Percentiles rank a stretch among this genome's conserved stretches.
These are phyloP conservation scores for Dactylellina haptotyla DNA, from an alignment of 2,329 filamentous ascomycete species.

Conservation along the genomic window DNA sequence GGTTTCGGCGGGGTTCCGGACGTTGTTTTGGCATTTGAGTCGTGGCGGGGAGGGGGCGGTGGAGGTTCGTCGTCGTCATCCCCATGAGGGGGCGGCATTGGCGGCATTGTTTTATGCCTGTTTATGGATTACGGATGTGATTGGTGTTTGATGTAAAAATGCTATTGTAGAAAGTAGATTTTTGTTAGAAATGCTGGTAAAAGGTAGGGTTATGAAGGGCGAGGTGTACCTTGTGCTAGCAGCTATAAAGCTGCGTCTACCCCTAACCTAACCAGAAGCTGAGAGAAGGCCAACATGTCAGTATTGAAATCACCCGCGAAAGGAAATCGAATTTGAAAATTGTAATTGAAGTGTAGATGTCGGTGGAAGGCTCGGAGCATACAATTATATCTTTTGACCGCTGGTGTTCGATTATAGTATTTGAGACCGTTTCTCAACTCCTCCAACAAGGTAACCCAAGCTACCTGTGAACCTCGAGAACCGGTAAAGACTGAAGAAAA, in stretches of 20 bases:
- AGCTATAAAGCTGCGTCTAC: slow-evolving; percentile 47
- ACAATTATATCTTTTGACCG: slow-evolving; percentile 2
- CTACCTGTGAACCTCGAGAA: background rate
- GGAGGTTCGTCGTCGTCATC: slow-evolving; percentile 52
- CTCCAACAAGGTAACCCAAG: background rate
- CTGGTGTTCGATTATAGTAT: background rate
- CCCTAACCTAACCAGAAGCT: slow-evolving; percentile 24
- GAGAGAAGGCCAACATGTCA: background rate
- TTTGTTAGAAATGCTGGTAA: slow-evolving; percentile 1
- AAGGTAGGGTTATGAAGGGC: background rate
- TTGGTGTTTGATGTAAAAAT: background rate
- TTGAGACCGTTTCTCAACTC: background rate
- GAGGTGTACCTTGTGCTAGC: slow-evolving; percentile 29
- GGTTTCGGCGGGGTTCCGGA: slow-evolving; percentile 51
- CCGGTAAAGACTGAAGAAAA: slow-evolving; percentile 12
- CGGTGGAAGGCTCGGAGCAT: background rate
- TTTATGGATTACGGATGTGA: background rate
- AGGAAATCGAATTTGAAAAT: background rate
- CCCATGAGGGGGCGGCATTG: slow-evolving; percentile 22
- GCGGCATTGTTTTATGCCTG: slow-evolving; percentile 6
- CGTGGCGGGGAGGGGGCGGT: slow-evolving; percentile 55
- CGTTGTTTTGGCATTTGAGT: slow-evolving; percentile 54
- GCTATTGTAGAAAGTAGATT: background rate
- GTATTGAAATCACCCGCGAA: background rate
- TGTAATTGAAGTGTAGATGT: background rate